Evolutionary conservation across 345 rosid genomes (phyloP).

Genomic region (Sisymbrium altissimum): DNA sequence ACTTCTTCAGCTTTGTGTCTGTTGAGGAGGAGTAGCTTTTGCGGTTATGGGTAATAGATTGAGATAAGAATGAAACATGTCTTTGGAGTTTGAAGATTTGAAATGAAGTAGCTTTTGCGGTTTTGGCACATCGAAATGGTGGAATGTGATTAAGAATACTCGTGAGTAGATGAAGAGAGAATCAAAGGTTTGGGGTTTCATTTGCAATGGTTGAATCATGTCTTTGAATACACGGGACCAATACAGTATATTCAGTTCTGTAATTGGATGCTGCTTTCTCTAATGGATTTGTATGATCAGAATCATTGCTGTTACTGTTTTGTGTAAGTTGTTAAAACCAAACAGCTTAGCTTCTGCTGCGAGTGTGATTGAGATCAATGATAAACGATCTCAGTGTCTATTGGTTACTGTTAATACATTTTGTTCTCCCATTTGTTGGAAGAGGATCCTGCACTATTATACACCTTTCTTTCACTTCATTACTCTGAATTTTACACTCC

Average conservation of each 20-base stretch:
- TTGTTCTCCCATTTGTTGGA: not conserved
- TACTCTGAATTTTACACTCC: not conserved
- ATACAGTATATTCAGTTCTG: not conserved
- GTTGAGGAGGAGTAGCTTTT: too few relatives aligned
- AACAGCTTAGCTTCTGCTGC: not conserved
- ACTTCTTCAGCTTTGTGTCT: too few relatives aligned
- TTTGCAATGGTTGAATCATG: not conserved
- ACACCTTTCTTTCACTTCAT: not conserved
- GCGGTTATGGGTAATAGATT: too few relatives aligned
- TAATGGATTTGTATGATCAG: not conserved
- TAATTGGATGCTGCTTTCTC: not conserved
- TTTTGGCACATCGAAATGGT: not conserved
- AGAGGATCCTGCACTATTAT: not conserved
- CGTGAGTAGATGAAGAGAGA: not conserved
- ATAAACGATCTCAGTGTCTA: not conserved
- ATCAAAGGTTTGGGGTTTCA: not conserved
- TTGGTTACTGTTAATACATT: not conserved
- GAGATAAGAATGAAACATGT: too few relatives aligned
- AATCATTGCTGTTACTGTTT: not conserved
- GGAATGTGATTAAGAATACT: not conserved
- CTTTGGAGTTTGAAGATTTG: too few relatives aligned
- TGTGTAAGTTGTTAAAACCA: not conserved
- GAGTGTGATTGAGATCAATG: not conserved
- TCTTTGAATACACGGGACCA: too few relatives aligned
- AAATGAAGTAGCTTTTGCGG: not conserved